Evolutionary conservation across 345 rosid species (phyloP), one percentile per base, ranked within the genome.

Genomic region (Eucalyptus camaldulensis): DNA sequence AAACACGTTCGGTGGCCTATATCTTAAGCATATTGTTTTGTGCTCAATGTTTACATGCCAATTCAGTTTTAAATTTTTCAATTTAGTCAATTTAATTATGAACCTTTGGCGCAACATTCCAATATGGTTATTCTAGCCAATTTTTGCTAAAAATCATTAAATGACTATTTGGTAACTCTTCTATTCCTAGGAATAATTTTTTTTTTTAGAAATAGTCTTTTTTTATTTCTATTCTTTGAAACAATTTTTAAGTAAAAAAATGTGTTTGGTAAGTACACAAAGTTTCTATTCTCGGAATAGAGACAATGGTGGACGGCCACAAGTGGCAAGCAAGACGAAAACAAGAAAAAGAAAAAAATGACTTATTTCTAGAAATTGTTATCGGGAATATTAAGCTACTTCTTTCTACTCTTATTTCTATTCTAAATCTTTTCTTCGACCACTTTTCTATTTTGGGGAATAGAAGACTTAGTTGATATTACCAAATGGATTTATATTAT

Each of bases 151-250:
- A 67, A 31, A 67, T 67, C 6, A 31, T 0, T 67, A 8, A 53
- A 5, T 0, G 58, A 21, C 4, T 7, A 0, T 53, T 53, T 53
- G 2, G 2, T 21, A 53, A 53, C 1, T 0, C 0, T 53, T 53
- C 0, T 19, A 0, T 53, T 53, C 2, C 1, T 1, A 4, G 0
- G 0, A 53, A 53, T 8, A 53, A 53, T 53, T 53, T 21, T 1
- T 4, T 4, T 53, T 53, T 53, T 53, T 10, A 53, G 0, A 53
- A 53, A 53, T 53, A 8, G 0, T 53, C 5, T 53, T 53, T 53
- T 53, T 53, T 0, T 53, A 2, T 53, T 53, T 53, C 0, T 53
- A 53, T 53, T 53, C 0, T 2, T 4, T 21, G 25, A 8, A 53
- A 53, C 0, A 53, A 53, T 19, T 53, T 53, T 4, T 19, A 1